phyloP scores from a whole-genome alignment of 2,329 filamentous ascomycete genomes.

The Epichloe sp. region DNA sequence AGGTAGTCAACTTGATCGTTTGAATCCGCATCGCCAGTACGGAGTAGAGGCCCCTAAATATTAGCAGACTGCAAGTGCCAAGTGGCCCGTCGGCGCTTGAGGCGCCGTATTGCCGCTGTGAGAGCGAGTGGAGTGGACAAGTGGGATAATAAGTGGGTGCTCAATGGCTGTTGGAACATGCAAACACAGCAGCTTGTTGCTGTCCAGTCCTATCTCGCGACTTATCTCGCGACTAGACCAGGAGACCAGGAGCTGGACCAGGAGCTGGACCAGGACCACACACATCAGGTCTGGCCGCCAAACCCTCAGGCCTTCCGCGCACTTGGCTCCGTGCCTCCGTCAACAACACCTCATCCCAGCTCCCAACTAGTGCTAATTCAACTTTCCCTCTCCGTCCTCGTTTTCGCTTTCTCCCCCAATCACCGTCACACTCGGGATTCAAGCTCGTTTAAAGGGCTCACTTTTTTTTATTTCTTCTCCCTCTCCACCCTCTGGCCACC shows the following conservation, averaged over 20 bases:
- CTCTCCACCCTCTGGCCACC: background rate
- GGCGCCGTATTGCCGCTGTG: background rate
- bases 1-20: too few relatives aligned
- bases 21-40: too few relatives aligned
- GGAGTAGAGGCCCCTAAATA: too few relatives aligned
- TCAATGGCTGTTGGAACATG: too few relatives aligned
- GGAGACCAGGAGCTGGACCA: background rate
- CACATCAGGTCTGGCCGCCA: background rate
- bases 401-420: background rate
- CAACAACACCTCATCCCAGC: conserved; percentile 4
- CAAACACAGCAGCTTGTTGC: background rate
- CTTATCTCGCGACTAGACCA: too few relatives aligned
- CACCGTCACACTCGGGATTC: conserved; percentile 1
- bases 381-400: background rate
- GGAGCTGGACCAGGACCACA: background rate
- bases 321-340: background rate
- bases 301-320: background rate
- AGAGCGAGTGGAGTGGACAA: background rate
- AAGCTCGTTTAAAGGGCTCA: background rate
- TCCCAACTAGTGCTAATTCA: conserved; percentile 1
- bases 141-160: too few relatives aligned
- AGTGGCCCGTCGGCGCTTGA: background rate
- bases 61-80: background rate
- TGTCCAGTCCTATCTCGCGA: too few relatives aligned
- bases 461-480: background rate